Evolutionary conservation across 305 asterid species (phyloP).

Genomic region (Fraxinus ornus): DNA sequence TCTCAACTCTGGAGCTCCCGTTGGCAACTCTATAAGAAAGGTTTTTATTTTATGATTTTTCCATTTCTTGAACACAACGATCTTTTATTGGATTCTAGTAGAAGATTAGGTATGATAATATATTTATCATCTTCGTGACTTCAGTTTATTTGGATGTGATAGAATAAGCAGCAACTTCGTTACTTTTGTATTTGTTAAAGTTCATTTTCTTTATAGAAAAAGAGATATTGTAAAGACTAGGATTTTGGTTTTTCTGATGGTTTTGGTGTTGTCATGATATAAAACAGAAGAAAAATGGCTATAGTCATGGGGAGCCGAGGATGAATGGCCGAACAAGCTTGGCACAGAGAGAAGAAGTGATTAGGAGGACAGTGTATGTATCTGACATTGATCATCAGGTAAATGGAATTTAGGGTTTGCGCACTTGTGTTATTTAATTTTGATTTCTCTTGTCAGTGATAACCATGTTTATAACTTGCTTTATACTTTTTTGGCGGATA

Average conservation of each 20-base stretch:
- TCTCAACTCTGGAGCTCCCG: slow-evolving; percentile 24
- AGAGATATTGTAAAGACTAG: background rate
- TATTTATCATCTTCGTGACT: background rate
- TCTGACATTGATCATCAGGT: slow-evolving; percentile 99
- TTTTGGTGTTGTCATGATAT: slow-evolving; percentile 19
- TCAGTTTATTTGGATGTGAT: background rate
- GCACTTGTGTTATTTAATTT: slow-evolving; percentile 1
- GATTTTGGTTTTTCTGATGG: slow-evolving; percentile 27
- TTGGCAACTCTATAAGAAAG: slow-evolving; percentile 39
- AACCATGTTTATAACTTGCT: slow-evolving; percentile 1
- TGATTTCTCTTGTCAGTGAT: background rate
- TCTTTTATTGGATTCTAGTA: background rate
- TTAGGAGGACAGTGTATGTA: slow-evolving; percentile 92
- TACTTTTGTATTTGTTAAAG: background rate
- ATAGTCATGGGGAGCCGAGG: slow-evolving; percentile 61
- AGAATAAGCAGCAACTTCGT: background rate
- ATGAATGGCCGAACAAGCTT: slow-evolving; percentile 79
- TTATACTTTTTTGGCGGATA: slow-evolving; percentile 12
- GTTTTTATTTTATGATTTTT: slow-evolving; percentile 17
- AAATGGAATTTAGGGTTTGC: slow-evolving; percentile 12
- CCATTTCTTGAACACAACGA: background rate
- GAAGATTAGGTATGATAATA: background rate
- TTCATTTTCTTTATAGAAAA: background rate
- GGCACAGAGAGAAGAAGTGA: slow-evolving; percentile 94
- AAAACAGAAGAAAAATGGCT: slow-evolving; percentile 73